phyloP scores from a whole-genome alignment of 305 asterid genomes.

The Fraxinus albicans region DNA sequence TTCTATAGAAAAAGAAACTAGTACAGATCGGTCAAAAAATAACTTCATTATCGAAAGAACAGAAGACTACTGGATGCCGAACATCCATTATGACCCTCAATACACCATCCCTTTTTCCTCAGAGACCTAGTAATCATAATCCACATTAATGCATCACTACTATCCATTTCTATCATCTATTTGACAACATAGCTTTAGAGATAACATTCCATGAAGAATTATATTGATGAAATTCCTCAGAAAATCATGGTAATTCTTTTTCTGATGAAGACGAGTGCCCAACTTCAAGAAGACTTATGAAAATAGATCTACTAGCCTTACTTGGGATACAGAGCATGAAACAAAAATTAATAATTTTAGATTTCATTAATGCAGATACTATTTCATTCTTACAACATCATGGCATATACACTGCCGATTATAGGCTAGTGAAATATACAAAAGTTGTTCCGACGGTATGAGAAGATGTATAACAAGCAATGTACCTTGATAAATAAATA shows the following conservation, averaged over 20 bases:
- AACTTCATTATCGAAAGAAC: not conserved
- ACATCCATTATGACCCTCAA: slow-evolving; percentile 3
- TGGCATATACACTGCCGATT: not conserved
- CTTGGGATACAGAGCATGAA: not conserved
- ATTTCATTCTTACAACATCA: not conserved
- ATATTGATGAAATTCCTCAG: not conserved
- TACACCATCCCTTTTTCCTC: not conserved
- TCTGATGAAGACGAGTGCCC: not conserved
- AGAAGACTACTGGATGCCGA: not conserved
- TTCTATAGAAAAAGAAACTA: not conserved
- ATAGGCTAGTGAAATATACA: not conserved
- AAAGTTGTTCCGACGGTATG: not conserved
- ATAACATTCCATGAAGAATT: slow-evolving; percentile 10
- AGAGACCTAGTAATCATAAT: not conserved
- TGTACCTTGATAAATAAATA: not conserved
- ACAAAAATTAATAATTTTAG: not conserved
- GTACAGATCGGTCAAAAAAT: not conserved
- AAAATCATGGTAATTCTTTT: not conserved
- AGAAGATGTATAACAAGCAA: not conserved
- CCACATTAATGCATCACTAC: not conserved
- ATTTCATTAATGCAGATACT: not conserved
- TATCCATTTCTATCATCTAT: not conserved
- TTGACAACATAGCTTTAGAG: not conserved
- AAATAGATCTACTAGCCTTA: not conserved
- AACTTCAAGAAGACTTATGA: not conserved